phyloP scores from a whole-genome alignment of 768 basidiomycete genomes.

The Wakefieldia striispora region DNA sequence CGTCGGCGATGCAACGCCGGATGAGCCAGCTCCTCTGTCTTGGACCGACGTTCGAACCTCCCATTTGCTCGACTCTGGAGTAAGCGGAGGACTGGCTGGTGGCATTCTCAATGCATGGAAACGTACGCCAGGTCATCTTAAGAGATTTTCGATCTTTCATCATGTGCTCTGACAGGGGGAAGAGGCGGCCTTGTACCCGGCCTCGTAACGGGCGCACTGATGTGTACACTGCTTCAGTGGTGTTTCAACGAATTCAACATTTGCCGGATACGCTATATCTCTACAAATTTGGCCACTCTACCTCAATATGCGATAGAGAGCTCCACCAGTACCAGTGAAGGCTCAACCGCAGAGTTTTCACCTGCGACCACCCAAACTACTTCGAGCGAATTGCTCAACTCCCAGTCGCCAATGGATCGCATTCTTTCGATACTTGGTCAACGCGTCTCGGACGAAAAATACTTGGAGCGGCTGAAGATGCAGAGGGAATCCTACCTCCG shows the following conservation, averaged over 20 bases:
- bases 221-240: constrained; percentile 64
- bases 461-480: constrained; percentile 55
- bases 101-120: constrained; percentile 56
- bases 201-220: constrained; percentile 53
- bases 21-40: constrained; percentile 25
- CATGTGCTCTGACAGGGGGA: constrained; percentile 48
- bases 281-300: constrained; percentile 22
- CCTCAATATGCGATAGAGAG: background rate
- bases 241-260: constrained; percentile 68
- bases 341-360: background rate
- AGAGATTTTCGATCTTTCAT: constrained; percentile 1
- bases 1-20: constrained; percentile 14
- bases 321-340: background rate
- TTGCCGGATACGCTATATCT: constrained; percentile 56
- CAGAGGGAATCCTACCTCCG: constrained; percentile 53
- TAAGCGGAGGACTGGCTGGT: constrained; percentile 71
- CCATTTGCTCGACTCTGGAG: constrained; percentile 64
- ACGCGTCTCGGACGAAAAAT: constrained; percentile 70
- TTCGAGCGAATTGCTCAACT: background rate
- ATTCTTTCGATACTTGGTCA: constrained; percentile 34
- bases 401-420: constrained; percentile 33
- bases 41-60: constrained; percentile 57
- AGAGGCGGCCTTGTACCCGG: constrained; percentile 55
- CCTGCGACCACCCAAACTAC: constrained; percentile 17
- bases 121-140: constrained; percentile 38